phyloP scores from a whole-genome alignment of 2,329 filamentous ascomycete species.

The Monosporascus sp. region DNA sequence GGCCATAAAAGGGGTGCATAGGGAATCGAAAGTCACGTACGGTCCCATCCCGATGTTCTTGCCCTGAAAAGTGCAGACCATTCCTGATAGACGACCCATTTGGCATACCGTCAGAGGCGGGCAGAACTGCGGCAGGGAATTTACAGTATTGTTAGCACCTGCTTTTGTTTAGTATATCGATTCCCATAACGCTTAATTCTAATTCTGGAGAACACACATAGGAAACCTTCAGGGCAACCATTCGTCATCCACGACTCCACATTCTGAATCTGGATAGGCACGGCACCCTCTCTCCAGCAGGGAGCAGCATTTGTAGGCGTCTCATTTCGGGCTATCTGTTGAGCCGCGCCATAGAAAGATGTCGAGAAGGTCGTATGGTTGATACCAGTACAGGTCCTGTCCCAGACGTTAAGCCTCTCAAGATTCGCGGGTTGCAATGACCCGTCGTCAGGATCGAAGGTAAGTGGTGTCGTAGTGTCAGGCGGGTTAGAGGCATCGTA shows the following conservation, averaged over 20 bases:
- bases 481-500: constrained; percentile 34
- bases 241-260: constrained; percentile 29
- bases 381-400: constrained; percentile 36
- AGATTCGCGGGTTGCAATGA: constrained; percentile 10
- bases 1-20: not conserved
- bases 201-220: constrained; percentile 29
- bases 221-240: constrained; percentile 37
- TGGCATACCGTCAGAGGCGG: constrained; percentile 35
- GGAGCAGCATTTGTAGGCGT: constrained; percentile 32
- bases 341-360: constrained; percentile 32
- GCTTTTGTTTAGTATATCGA: constrained; percentile 5
- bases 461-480: constrained; percentile 13
- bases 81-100: constrained; percentile 28
- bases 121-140: constrained; percentile 41
- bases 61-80: constrained; percentile 27
- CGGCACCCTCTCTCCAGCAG: constrained; percentile 34
- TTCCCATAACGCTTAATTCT: not conserved
- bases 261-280: constrained; percentile 36
- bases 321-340: constrained; percentile 19
- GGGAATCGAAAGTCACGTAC: not conserved
- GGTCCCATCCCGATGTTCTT: constrained; percentile 38
- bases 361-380: constrained; percentile 38
- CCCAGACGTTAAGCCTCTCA: constrained; percentile 27
- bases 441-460: not conserved
- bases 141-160: constrained; percentile 42